phyloP scores from a whole-genome alignment of 768 basidiomycete genomes.

The Phaeotremella fagi region DNA sequence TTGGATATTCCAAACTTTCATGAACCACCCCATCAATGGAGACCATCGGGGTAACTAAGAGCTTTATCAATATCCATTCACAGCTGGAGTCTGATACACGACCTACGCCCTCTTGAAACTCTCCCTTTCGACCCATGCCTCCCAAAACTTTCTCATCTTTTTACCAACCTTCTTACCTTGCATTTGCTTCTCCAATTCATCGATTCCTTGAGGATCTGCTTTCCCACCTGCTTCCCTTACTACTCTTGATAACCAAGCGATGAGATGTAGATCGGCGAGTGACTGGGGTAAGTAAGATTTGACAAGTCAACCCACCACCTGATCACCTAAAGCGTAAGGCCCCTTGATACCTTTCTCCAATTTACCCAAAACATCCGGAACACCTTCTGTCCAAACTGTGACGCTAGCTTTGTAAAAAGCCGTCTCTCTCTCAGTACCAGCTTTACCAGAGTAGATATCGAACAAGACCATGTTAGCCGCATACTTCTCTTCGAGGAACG shows the following conservation, averaged over 20 bases:
- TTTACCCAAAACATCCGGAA: slow-evolving; percentile 44
- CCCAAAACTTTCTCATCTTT: slow-evolving; percentile 71
- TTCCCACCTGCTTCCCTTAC: slow-evolving; percentile 59
- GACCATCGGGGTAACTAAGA: no score
- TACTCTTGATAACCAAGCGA: slow-evolving; percentile 66
- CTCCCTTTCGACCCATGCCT: slow-evolving; percentile 58
- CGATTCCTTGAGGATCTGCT: slow-evolving; percentile 33
- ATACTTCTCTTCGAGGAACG: slow-evolving; percentile 44
- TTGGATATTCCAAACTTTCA: no score
- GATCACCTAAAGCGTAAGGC: slow-evolving; percentile 59
- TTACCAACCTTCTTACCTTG: slow-evolving; percentile 50
- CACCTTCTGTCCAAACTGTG: slow-evolving; percentile 42
- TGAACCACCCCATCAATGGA: no score
- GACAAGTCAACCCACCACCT: slow-evolving; percentile 52
- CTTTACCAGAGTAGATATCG: slow-evolving; percentile 40
- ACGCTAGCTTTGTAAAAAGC: slow-evolving; percentile 45
- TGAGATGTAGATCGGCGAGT: slow-evolving; percentile 73
- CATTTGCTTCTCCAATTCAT: slow-evolving; percentile 54
- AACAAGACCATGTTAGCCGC: slow-evolving; percentile 41
- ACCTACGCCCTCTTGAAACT: slow-evolving; percentile 68
- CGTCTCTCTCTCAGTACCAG: slow-evolving; percentile 30
- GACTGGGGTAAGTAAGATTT: slow-evolving; percentile 48
- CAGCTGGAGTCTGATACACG: no score
- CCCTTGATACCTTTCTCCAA: slow-evolving; percentile 44
- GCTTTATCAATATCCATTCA: no score